Evolutionary conservation across 306 rosid species (phyloP).

Genomic region (Crotalaria pallida): DNA sequence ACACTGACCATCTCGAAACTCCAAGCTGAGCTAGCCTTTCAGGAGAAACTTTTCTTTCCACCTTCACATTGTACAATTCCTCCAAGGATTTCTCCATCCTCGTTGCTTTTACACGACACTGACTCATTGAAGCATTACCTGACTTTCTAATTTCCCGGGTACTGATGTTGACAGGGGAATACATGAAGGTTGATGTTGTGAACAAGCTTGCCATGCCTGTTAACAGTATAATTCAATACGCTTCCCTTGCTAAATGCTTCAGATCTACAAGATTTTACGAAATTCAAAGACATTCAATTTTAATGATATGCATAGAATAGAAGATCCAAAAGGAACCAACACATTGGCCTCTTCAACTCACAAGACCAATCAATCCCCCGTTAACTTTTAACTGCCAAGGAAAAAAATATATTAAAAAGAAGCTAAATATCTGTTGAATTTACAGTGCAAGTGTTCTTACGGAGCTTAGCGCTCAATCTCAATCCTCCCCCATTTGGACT

Average conservation of each 20-base stretch:
- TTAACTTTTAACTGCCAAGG: neutral
- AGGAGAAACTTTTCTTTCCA: slow-evolving; percentile 54
- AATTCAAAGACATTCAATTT: neutral
- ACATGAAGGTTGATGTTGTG: slow-evolving; percentile 32
- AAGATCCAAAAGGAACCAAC: neutral
- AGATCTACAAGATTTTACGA: slow-evolving; percentile 5
- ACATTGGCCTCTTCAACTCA: neutral
- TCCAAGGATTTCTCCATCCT: slow-evolving; percentile 63
- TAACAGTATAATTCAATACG: neutral
- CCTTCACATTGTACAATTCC: slow-evolving; percentile 71
- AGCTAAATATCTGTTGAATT: no score
- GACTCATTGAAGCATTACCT: slow-evolving; percentile 4
- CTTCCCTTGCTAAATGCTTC: slow-evolving; percentile 6
- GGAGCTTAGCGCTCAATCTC: no score
- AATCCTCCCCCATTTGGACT: no score
- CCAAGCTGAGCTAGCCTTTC: slow-evolving; percentile 65
- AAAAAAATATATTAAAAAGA: no score
- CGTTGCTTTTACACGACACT: slow-evolving; percentile 48
- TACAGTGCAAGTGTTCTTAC: no score
- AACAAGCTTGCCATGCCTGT: slow-evolving; percentile 48
- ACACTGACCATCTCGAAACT: slow-evolving; percentile 74
- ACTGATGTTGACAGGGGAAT: slow-evolving; percentile 30
- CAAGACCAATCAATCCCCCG: neutral
- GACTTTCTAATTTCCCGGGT: slow-evolving; percentile 21
- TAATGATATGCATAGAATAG: neutral